phyloP scores from a whole-genome alignment of 2,329 filamentous ascomycete genomes.

The Ciborinia camelliae region DNA sequence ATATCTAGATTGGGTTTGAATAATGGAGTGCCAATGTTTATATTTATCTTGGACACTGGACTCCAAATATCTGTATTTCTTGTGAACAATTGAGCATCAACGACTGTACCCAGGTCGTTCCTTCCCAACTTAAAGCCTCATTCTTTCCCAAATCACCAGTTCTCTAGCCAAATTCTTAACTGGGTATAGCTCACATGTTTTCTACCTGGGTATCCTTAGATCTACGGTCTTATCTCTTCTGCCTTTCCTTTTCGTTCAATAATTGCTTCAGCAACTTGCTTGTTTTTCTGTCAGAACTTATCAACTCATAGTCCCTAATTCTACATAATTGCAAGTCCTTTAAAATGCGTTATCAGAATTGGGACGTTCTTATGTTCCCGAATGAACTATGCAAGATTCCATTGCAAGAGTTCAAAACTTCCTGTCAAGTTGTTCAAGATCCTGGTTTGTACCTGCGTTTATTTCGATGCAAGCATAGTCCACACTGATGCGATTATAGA shows the following conservation, averaged over 20 bases:
- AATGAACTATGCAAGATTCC: conserved; percentile 60
- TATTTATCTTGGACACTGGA: too few relatives aligned
- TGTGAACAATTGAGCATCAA: too few relatives aligned
- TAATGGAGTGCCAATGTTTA: too few relatives aligned
- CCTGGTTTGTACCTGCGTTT: conserved; percentile 36
- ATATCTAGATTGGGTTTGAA: too few relatives aligned
- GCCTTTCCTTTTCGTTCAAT: conserved; percentile 9
- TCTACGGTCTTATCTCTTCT: conserved; percentile 1
- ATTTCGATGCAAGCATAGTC: not conserved
- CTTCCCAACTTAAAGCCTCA: not conserved
- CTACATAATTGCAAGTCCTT: conserved; percentile 9
- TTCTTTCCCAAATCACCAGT: not conserved
- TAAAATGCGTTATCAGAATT: conserved; percentile 77
- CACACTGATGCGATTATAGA: not conserved
- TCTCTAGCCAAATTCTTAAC: not conserved
- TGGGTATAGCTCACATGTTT: not conserved
- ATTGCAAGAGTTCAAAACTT: conserved; percentile 77
- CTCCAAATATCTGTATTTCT: too few relatives aligned
- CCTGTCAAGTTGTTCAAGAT: conserved; percentile 64
- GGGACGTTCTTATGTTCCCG: conserved; percentile 82
- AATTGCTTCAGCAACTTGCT: conserved; percentile 18
- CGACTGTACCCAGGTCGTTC: not conserved
- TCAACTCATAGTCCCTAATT: conserved; percentile 8
- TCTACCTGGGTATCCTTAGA: not conserved
- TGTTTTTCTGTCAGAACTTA: conserved; percentile 9